Evolutionary conservation across 1,139 yeast species (phyloP), one percentile per base, ranked within the genome.

Genomic region (Nakaseomyces uthaithaninus): DNA sequence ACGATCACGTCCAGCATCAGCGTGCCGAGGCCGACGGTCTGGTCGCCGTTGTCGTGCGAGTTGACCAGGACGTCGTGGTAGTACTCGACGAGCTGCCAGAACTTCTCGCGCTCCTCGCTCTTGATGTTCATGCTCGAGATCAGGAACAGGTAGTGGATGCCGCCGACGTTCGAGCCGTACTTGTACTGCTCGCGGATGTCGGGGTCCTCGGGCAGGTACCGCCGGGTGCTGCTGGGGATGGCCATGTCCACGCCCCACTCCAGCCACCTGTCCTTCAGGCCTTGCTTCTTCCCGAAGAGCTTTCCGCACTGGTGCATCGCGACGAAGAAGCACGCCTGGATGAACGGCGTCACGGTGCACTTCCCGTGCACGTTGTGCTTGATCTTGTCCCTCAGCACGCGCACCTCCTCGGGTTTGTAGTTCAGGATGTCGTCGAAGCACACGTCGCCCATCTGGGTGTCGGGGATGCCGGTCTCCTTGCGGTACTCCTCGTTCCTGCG

Each of bases 141-240:
- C 36, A 43, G 31, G 38, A 46, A 50, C 11, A 52, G 43, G 43
- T 50, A 49, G 43, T 49, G 54, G 12, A 46, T 37, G 3, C 57
- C 59, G 17, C 54, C 58, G 16, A 54, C 54, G 39, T 51, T 49
- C 15, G 53, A 33, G 18, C 60, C 59, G 46, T 44, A 53, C 39
- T 48, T 48, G 41, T 48, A 51, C 22, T 42, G 31, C 3, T 46
- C 47, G 11, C 38, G 38, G 2, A 47, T 4, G 15, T 45, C 48
- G 8, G 37, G 27, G 12, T 48, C 51, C 2, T 41, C 40, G 7
- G 55, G 54, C 31, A 54, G 38, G 7, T 40, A 23, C 17, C 42
- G 40, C 24, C 58, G 39, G 4, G 49, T 39, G 38, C 51, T 48
- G 33, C 49, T 50, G 4, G 57, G 53, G 14, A 54, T 35, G 4